Percentiles rank a stretch among this genome's conserved stretches.
Evolutionary conservation across 768 basidiomycete species (phyloP).

Genomic region (Epithele typhae): DNA sequence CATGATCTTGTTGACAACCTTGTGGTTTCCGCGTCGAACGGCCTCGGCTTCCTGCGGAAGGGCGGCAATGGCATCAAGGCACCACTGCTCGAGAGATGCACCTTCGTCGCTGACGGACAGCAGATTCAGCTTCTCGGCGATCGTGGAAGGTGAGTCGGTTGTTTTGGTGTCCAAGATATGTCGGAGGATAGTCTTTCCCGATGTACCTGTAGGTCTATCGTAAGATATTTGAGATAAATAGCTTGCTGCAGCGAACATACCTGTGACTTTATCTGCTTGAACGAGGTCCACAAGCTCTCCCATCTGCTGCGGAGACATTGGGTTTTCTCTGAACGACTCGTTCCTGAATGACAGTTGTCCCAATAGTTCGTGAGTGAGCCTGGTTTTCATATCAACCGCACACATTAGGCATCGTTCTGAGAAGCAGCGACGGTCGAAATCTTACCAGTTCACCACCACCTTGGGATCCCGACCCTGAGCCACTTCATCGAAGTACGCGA

Average conservation of each 20-base stretch:
- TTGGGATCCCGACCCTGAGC: slow-evolving; percentile 56
- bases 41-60: slow-evolving; percentile 66
- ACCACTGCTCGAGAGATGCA: slow-evolving; percentile 47
- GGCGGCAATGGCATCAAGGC: slow-evolving; percentile 56
- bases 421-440: no score
- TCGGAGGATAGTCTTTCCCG: slow-evolving; percentile 73
- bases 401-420: no score
- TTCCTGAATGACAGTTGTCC: slow-evolving; percentile 67
- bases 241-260: slow-evolving; percentile 33
- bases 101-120: slow-evolving; percentile 34
- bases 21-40: slow-evolving; percentile 63
- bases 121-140: slow-evolving; percentile 50
- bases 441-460: slow-evolving; percentile 81
- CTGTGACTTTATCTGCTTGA: slow-evolving; percentile 59
- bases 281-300: slow-evolving; percentile 79
- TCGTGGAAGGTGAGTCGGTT: slow-evolving; percentile 32
- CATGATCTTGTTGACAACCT: slow-evolving; percentile 76
- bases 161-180: slow-evolving; percentile 52
- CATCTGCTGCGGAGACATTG: slow-evolving; percentile 59
- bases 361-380: slow-evolving; percentile 86
- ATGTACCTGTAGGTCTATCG: slow-evolving; percentile 50
- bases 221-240: slow-evolving; percentile 7
- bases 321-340: slow-evolving; percentile 52
- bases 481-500: slow-evolving; percentile 81
- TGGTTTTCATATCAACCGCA: slow-evolving; percentile 25